Percentiles rank a stretch among this genome's conserved stretches.
phyloP scores from a whole-genome alignment of 1,284 basidiomycete genomes.

The Melampsora larici-populina region DNA sequence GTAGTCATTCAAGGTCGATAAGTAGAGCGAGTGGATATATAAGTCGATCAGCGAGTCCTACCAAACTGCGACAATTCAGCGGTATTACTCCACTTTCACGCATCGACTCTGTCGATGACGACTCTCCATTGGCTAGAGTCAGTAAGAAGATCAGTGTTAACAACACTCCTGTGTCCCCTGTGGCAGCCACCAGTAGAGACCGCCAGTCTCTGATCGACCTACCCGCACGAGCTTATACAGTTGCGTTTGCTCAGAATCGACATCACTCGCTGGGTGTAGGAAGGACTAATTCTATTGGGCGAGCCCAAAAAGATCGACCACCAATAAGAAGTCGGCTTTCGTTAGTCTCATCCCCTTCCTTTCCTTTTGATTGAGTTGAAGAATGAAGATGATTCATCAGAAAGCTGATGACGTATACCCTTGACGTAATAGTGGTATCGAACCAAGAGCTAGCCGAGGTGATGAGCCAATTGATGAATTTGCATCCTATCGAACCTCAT shows the following conservation, averaged over 20 bases:
- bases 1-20: neutral
- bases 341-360: neutral
- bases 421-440: too few relatives aligned
- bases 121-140: slow-evolving; percentile 18
- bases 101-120: slow-evolving; percentile 17
- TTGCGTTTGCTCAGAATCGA: slow-evolving; percentile 33
- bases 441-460: neutral
- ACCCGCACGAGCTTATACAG: slow-evolving; percentile 21
- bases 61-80: slow-evolving; percentile 19
- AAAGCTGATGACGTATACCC: too few relatives aligned
- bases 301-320: neutral
- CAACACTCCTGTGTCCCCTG: neutral
- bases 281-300: neutral
- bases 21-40: slow-evolving; percentile 12
- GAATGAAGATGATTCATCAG: too few relatives aligned
- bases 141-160: neutral
- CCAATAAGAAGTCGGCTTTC: neutral
- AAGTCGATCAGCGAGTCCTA: slow-evolving; percentile 33
- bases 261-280: slow-evolving; percentile 4
- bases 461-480: slow-evolving; percentile 23
- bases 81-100: slow-evolving; percentile 20
- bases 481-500: slow-evolving; percentile 10
- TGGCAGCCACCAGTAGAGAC: too few relatives aligned
- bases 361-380: too few relatives aligned
- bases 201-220: too few relatives aligned